Evolutionary conservation across 495 filamentous ascomycete genomes (phyloP).

Genomic region (Glonium stellatum): DNA sequence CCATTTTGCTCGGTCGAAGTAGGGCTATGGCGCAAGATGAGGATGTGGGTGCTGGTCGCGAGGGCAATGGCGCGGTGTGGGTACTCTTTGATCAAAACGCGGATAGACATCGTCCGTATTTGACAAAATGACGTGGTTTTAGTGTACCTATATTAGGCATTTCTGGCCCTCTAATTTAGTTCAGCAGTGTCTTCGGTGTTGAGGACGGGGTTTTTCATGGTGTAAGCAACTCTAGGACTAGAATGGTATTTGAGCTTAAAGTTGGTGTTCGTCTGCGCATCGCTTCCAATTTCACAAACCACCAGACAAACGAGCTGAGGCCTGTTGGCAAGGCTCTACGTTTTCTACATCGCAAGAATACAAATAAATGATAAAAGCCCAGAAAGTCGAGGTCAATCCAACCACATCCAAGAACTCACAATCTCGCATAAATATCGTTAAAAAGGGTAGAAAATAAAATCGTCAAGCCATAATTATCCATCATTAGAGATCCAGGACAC

Average conservation of each 20-base stretch:
- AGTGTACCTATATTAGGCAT: not conserved
- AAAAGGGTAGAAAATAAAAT: not conserved
- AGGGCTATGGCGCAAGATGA: conserved; percentile 72
- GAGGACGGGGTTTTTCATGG: conserved; percentile 1
- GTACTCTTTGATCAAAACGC: conserved; percentile 64
- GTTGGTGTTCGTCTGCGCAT: not conserved
- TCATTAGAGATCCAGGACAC: not conserved
- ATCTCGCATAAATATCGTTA: not conserved
- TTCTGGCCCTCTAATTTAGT: not conserved
- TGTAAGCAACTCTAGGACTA: not conserved
- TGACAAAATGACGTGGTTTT: not conserved
- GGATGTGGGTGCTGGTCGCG: conserved; percentile 64
- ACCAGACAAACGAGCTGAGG: not conserved
- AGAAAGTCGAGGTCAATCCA: not conserved
- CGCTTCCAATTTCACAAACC: conserved; percentile 13
- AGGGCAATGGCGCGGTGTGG: conserved; percentile 82
- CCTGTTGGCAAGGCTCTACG: conserved; percentile 4
- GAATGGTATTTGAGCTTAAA: not conserved
- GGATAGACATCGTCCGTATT: conserved; percentile 43
- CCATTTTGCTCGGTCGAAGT: conserved; percentile 43
- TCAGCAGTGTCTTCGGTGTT: not conserved
- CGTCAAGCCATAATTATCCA: not conserved
- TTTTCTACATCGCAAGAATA: not conserved
- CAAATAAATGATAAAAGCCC: not conserved
- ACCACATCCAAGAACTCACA: not conserved